Base-by-base conservation (phyloP, 2,329 filamentous ascomycete genomes). In the Penicillium sp. region DNA sequence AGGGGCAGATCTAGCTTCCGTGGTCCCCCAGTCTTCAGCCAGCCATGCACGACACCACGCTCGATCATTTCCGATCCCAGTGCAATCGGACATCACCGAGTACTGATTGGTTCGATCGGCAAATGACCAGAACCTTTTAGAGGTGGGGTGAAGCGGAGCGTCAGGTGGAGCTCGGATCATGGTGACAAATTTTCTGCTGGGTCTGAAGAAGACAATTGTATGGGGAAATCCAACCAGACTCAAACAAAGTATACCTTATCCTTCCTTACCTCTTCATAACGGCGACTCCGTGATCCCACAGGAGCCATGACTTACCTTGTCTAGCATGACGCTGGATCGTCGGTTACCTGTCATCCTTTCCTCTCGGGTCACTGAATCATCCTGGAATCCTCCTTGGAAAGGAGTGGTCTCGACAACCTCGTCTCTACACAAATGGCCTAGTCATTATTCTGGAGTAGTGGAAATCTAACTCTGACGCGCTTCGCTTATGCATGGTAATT, bases 41-140 rank as follows among this genome's bases (percentile, higher is more conserved):
- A 54, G 50, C 48, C 51, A 52, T 52, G 51, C 51, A 51, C 39
- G 36, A 52, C 51, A 54, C 50, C 30, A 20, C 20, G 26, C 32
- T 34, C 37, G 44, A 47, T 45, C 32, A 3, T 23, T 8, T 29
- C 22, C 44, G 49, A 54, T 51, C 35, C 23, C 35, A 30, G 16
- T 37, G 3, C 32, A 25, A 51, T 51, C 45, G 44, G 28, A 11
- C 42, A 40, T 14, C 3, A 17, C 20, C 22, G 14, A 10, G n/a
- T 15, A n/a, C 1, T 29, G 6, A 52, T 51, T 54, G 47, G 49
- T 9, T 15, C 18, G 12, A 52, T 48, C 45, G 39, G 28, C n/a
- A n/a, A n/a, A 5, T 27, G 6, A 4, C 12, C n/a, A 5, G 22
- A 27, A 13, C 6, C 10, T 11, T 27, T 5, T 11, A 4, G 25